A percentile compares a stretch with the other conserved stretches of the same genome.
These are phyloP conservation scores for Rhynchosporium secalis DNA, from an alignment of 2,329 filamentous ascomycete species.

Conservation along the genomic window DNA sequence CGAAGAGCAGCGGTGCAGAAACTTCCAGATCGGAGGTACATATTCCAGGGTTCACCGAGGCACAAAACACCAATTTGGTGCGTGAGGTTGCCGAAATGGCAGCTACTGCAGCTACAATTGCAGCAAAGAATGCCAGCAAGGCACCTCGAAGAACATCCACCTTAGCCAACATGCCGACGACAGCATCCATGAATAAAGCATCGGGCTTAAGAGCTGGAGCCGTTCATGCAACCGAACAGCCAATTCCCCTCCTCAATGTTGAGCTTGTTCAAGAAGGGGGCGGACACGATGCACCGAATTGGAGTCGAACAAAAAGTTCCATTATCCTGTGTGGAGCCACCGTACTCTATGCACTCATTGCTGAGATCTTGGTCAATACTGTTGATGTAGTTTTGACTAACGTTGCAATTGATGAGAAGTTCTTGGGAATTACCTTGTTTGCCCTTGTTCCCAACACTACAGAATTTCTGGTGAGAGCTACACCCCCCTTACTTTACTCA, in stretches of 20 bases:
- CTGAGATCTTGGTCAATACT: conserved; percentile 94
- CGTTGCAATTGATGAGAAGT: conserved; percentile 93
- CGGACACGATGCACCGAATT: conserved; percentile 96
- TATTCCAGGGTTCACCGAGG: conserved; percentile 72
- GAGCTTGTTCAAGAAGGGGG: conserved; percentile 43
- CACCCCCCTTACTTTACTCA: background rate
- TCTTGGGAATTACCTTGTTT: conserved; percentile 93
- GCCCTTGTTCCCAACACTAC: conserved; percentile 97
- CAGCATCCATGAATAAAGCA: conserved; percentile 36
- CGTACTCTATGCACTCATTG: conserved; percentile 91
- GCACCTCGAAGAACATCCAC: conserved; percentile 52
- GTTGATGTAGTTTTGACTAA: conserved; percentile 94
- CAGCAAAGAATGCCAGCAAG: conserved; percentile 71
- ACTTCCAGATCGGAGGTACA: conserved; percentile 49
- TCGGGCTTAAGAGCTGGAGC: conserved; percentile 39
- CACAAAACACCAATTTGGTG: conserved; percentile 77
- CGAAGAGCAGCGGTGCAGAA: conserved; percentile 56
- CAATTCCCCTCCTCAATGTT: conserved; percentile 14
- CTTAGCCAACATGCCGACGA: conserved; percentile 41
- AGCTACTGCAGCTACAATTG: conserved; percentile 84
- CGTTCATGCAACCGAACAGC: conserved; percentile 34
- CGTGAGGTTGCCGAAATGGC: conserved; percentile 92
- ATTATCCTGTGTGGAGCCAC: conserved; percentile 88
- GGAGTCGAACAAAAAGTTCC: conserved; percentile 88
- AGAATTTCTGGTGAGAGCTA: conserved; percentile 80